Conservation (phyloP, 768 basidiomycete genomes). For the Leccinum rimulosum region DNA sequence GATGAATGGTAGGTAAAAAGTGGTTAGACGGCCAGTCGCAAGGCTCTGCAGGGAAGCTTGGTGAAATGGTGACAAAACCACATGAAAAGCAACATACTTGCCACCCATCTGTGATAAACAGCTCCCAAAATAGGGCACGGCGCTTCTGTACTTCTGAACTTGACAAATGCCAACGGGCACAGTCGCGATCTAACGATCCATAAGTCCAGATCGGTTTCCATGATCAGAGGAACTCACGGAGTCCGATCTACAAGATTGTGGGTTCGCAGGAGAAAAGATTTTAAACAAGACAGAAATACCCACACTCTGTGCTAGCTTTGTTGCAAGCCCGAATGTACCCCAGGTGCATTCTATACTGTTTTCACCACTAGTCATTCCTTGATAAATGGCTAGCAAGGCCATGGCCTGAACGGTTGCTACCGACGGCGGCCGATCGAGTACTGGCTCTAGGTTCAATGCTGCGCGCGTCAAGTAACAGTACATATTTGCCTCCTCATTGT, state of each 20-base stretch:
- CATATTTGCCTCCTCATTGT: conserved; percentile 49
- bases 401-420: conserved; percentile 68
- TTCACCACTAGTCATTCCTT: conserved; percentile 64
- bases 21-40: conserved; percentile 66
- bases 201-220: conserved; percentile 14
- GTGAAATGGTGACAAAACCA: neutral
- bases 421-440: conserved; percentile 68
- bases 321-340: conserved; percentile 62
- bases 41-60: conserved; percentile 45
- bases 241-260: conserved; percentile 49
- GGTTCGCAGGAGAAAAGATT: neutral
- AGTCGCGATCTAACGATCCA: conserved; percentile 59
- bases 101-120: conserved; percentile 75
- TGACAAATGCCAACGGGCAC: conserved; percentile 64
- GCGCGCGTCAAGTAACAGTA: conserved; percentile 63
- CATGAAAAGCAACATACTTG: conserved; percentile 44
- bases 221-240: conserved; percentile 46
- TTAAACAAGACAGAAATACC: conserved; percentile 26
- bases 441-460: conserved; percentile 62
- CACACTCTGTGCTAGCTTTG: conserved; percentile 68
- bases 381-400: conserved; percentile 66
- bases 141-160: conserved; percentile 68
- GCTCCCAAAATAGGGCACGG: conserved; percentile 68
- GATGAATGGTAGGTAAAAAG: conserved; percentile 68
- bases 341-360: conserved; percentile 70